Evolutionary conservation across 495 filamentous ascomycete genomes (phyloP).

Genomic region (Parachaetomium inaequale): DNA sequence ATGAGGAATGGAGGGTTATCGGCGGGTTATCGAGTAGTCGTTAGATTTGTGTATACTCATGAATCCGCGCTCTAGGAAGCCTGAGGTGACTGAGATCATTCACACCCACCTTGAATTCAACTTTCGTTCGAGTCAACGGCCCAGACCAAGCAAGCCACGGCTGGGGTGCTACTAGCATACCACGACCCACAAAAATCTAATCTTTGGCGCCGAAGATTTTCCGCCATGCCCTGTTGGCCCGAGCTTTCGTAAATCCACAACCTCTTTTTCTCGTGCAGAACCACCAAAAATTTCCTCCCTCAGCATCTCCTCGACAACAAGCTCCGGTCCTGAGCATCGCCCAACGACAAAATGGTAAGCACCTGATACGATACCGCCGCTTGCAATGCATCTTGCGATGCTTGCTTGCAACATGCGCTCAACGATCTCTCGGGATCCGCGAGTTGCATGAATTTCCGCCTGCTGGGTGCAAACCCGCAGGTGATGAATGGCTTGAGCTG

Average conservation of each 20-base stretch:
- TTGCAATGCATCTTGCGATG: slow-evolving; percentile 25
- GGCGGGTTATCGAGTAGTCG: too few relatives aligned
- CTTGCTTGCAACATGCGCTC: slow-evolving; percentile 28
- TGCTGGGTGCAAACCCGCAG: slow-evolving; percentile 49
- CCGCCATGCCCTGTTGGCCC: slow-evolving; percentile 29
- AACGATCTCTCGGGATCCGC: slow-evolving; percentile 26
- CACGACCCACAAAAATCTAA: neutral
- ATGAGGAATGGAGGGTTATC: neutral
- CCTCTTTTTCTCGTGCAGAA: slow-evolving; percentile 25
- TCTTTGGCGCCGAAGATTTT: slow-evolving; percentile 20
- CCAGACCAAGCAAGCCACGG: neutral
- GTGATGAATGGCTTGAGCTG: slow-evolving; percentile 85
- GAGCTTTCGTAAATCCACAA: slow-evolving; percentile 29
- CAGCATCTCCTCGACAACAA: slow-evolving; percentile 22
- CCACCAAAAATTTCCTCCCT: slow-evolving; percentile 21
- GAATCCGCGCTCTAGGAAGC: too few relatives aligned
- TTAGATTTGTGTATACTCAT: too few relatives aligned
- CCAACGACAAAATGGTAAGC: slow-evolving; percentile 46
- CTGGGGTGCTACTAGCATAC: neutral
- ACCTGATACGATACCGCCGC: slow-evolving; percentile 28
- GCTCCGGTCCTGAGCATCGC: slow-evolving; percentile 32
- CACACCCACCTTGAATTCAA: neutral
- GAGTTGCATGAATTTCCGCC: slow-evolving; percentile 48
- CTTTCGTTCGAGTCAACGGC: too few relatives aligned
- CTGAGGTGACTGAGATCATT: too few relatives aligned